phyloP scores from a whole-genome alignment of 306 rosid genomes.

The Datisca glomerata region DNA sequence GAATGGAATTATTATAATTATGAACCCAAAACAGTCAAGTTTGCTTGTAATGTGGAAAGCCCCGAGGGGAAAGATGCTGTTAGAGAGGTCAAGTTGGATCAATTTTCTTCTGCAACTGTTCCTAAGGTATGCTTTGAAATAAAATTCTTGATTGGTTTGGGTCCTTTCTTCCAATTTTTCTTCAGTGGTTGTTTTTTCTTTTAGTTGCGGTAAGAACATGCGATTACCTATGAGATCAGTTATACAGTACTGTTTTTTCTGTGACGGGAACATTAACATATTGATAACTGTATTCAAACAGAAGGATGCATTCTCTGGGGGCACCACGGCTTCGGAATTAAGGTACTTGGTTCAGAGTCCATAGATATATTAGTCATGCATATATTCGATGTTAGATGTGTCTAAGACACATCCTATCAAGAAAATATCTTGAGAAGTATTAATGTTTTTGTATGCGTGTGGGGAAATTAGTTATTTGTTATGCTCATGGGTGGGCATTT shows the following conservation, averaged over 20 bases:
- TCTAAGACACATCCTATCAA: too few relatives aligned
- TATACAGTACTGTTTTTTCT: too few relatives aligned
- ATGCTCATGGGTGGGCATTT: neutral
- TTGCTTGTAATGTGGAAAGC: constrained; percentile 28
- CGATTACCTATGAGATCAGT: too few relatives aligned
- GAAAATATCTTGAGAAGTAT: too few relatives aligned
- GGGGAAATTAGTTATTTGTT: constrained; percentile 1
- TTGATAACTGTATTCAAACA: constrained; percentile 14
- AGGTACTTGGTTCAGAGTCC: constrained; percentile 56
- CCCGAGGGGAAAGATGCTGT: constrained; percentile 23
- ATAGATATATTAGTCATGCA: too few relatives aligned
- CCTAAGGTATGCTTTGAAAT: constrained; percentile 33
- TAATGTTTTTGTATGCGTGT: neutral
- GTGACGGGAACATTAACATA: too few relatives aligned
- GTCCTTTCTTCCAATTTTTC: neutral
- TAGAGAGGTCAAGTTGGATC: constrained; percentile 30
- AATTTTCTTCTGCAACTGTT: constrained; percentile 67
- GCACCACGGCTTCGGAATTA: constrained; percentile 25
- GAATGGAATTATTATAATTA: constrained; percentile 74
- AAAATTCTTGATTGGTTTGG: neutral
- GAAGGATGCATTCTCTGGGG: constrained; percentile 22
- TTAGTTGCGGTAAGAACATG: too few relatives aligned
- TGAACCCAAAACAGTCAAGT: constrained; percentile 43
- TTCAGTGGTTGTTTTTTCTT: neutral
- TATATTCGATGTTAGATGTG: too few relatives aligned